Conservation (phyloP, 2,329 filamentous ascomycete genomes). For the Microdochium trichocladiopsis region DNA sequence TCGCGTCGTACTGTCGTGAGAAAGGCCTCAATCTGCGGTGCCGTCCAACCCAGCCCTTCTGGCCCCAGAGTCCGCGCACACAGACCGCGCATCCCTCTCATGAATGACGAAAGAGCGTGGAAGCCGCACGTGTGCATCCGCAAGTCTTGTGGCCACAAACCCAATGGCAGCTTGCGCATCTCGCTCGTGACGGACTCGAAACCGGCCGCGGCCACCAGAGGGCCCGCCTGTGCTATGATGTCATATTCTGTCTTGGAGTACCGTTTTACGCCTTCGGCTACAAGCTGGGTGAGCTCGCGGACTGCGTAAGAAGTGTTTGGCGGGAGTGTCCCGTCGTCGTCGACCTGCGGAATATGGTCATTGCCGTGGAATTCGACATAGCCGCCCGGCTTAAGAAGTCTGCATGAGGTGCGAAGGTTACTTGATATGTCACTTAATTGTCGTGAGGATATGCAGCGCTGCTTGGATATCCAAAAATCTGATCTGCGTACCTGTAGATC, state of each 20-base stretch:
- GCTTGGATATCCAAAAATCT: neutral
- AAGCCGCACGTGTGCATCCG: neutral
- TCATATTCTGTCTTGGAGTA: neutral
- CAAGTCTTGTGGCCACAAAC: neutral
- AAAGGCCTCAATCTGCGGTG: neutral
- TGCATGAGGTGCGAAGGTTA: slow-evolving; percentile 10
- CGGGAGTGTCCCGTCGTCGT: neutral
- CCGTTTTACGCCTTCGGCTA: neutral
- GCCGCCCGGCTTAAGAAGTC: slow-evolving; percentile 32
- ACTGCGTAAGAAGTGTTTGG: neutral
- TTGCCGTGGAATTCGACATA: slow-evolving; percentile 36
- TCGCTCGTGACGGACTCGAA: neutral
- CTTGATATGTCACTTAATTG: too few species aligned
- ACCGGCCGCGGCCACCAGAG: neutral
- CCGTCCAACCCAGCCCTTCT: neutral
- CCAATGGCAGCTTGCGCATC: neutral
- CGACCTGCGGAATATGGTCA: neutral
- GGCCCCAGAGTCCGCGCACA: neutral
- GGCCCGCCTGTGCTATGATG: neutral
- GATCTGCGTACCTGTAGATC: neutral
- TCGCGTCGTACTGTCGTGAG: neutral
- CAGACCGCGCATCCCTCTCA: neutral
- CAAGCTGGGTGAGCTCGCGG: neutral
- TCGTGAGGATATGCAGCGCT: neutral
- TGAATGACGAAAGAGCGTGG: neutral